A percentile compares a stretch with the other conserved stretches of the same genome.
phyloP scores from a whole-genome alignment of 345 rosid species.

The Rhodomyrtus tomentosa region DNA sequence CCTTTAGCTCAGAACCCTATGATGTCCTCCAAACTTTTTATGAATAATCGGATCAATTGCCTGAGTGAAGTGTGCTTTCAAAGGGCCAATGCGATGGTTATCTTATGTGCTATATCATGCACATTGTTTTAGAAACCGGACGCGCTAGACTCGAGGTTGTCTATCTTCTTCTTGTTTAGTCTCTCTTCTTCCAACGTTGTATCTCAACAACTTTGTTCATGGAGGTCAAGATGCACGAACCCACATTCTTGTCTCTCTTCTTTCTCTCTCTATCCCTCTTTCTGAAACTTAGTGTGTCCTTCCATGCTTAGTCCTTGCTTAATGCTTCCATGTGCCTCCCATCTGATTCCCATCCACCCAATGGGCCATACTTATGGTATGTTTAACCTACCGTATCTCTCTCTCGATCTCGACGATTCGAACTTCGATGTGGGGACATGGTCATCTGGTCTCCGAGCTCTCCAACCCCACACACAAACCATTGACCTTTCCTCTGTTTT shows the following conservation, averaged over 20 bases:
- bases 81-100: neutral
- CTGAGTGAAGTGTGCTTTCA: neutral
- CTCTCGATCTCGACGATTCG: neutral
- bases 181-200: neutral
- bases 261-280: neutral
- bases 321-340: slow-evolving; percentile 1
- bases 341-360: neutral
- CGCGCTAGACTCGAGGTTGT: neutral
- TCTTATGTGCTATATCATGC: neutral
- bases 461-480: neutral
- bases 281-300: neutral
- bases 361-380: neutral
- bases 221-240: neutral
- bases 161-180: neutral
- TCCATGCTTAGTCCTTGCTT: neutral
- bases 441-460: neutral
- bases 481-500: neutral
- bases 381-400: neutral
- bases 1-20: neutral
- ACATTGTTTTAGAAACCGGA: neutral
- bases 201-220: neutral
- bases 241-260: neutral
- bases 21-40: neutral
- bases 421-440: neutral
- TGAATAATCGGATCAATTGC: neutral